Evolutionary conservation across 129 eudicot genomes (phyloP).

Genomic region (Tanacetum coccineum): DNA sequence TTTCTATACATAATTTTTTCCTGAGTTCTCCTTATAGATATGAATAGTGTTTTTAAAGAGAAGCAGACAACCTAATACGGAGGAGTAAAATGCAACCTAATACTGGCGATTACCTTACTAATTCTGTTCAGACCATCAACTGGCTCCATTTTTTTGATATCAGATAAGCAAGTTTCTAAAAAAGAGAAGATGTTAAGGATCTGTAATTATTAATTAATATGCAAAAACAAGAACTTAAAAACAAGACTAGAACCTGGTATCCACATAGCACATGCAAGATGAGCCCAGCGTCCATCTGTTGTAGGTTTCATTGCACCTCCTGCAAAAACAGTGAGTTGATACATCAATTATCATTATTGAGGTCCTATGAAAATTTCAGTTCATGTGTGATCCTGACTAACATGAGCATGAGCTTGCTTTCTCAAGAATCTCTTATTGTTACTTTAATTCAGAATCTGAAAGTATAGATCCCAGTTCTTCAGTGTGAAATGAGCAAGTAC

Average conservation of each 20-base stretch:
- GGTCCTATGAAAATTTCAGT: no score
- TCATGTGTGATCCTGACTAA: no score
- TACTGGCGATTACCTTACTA: slow-evolving; percentile 61
- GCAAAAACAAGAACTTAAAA: neutral
- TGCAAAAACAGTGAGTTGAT: slow-evolving; percentile 25
- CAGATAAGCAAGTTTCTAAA: slow-evolving; percentile 94
- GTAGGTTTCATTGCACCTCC: slow-evolving; percentile 99
- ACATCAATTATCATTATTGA: neutral
- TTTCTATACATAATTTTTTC: neutral
- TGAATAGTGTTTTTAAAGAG: neutral
- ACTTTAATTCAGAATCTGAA: slow-evolving; percentile 2
- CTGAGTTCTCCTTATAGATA: neutral
- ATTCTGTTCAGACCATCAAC: slow-evolving; percentile 87
- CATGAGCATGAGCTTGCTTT: neutral
- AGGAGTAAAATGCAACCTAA: neutral
- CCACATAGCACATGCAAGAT: slow-evolving; percentile 99
- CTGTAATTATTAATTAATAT: slow-evolving; percentile 6
- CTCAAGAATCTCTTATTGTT: neutral
- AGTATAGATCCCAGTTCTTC: neutral
- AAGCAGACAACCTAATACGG: neutral
- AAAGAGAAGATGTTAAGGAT: slow-evolving; percentile 13
- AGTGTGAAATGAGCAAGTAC: slow-evolving; percentile 33
- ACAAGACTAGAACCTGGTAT: slow-evolving; percentile 65
- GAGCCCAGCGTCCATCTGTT: slow-evolving; percentile 98
- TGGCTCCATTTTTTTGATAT: slow-evolving; percentile 95